Evolutionary conservation across 2,329 filamentous ascomycete species (phyloP).

Genomic region (Colletotrichum magnum): DNA sequence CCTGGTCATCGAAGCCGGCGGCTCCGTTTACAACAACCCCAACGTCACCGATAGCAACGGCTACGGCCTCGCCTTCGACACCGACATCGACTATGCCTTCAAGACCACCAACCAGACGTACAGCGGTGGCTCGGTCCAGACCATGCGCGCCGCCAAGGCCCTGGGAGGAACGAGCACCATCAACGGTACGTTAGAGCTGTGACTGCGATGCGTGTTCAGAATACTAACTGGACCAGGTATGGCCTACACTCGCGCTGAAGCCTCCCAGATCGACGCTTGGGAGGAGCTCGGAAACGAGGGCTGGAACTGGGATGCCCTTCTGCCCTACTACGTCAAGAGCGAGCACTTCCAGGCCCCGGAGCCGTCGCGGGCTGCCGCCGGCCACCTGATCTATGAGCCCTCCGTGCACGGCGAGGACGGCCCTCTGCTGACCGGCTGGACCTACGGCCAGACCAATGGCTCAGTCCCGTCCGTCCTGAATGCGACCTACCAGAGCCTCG

Average conservation of each 20-base stretch:
- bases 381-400: constrained; percentile 53
- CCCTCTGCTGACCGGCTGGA: constrained; percentile 54
- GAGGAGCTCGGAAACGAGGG: constrained; percentile 58
- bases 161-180: constrained; percentile 58
- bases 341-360: constrained; percentile 52
- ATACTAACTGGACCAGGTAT: constrained; percentile 50
- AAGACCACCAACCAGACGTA: constrained; percentile 48
- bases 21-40: constrained; percentile 51
- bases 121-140: constrained; percentile 50
- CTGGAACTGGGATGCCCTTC: constrained; percentile 61
- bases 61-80: constrained; percentile 46
- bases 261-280: constrained; percentile 59
- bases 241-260: constrained; percentile 61
- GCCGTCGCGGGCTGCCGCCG: constrained; percentile 45
- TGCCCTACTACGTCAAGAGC: constrained; percentile 60
- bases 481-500: constrained; percentile 48
- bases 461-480: constrained; percentile 47
- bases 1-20: constrained; percentile 54
- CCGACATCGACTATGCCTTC: constrained; percentile 53
- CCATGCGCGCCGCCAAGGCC: constrained; percentile 53
- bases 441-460: constrained; percentile 51
- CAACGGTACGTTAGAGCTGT: constrained; percentile 49
- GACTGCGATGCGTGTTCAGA: background rate
- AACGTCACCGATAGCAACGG: constrained; percentile 49
- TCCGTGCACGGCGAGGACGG: constrained; percentile 54